Evolutionary conservation across 1,284 basidiomycete genomes (phyloP).

Genomic region (Leccinum ponderosum): DNA sequence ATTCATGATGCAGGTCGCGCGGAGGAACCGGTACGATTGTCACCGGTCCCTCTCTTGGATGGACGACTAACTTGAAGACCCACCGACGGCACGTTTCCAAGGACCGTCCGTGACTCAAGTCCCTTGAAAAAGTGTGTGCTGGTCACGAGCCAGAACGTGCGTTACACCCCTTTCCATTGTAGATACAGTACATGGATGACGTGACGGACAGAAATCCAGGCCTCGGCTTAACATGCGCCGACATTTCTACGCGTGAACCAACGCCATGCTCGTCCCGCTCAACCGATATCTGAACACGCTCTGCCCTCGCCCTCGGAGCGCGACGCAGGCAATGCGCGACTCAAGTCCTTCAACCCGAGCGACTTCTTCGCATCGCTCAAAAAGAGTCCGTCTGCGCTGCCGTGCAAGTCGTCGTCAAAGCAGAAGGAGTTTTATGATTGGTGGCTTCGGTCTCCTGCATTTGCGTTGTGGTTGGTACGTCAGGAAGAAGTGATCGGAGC

Average conservation of each 20-base stretch:
- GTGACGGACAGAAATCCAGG: constrained; percentile 49
- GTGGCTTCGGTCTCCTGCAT: constrained; percentile 72
- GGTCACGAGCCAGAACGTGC: constrained; percentile 53
- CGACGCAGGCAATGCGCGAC: constrained; percentile 28
- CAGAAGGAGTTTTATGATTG: constrained; percentile 72
- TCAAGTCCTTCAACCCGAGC: constrained; percentile 79
- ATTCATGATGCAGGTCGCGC: constrained; percentile 11
- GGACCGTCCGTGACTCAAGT: constrained; percentile 70
- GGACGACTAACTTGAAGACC: constrained; percentile 63
- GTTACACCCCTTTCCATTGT: constrained; percentile 25
- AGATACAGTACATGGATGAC: neutral
- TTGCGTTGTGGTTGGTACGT: constrained; percentile 73
- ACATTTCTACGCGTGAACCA: constrained; percentile 89
- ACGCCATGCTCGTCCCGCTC: constrained; percentile 87
- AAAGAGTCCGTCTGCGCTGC: constrained; percentile 72
- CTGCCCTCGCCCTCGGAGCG: constrained; percentile 66
- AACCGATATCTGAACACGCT: constrained; percentile 92
- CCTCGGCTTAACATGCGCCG: constrained; percentile 48
- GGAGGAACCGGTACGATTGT: constrained; percentile 26
- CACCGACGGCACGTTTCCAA: constrained; percentile 88
- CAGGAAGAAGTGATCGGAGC: constrained; percentile 69
- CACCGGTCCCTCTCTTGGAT: constrained; percentile 62
- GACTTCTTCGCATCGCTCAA: constrained; percentile 86
- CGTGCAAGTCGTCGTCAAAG: constrained; percentile 68
- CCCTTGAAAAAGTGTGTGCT: constrained; percentile 58